These are phyloP conservation scores for Micractinium sp. DNA, from an alignment of 139 green algal species.

Conservation along the genomic window DNA sequence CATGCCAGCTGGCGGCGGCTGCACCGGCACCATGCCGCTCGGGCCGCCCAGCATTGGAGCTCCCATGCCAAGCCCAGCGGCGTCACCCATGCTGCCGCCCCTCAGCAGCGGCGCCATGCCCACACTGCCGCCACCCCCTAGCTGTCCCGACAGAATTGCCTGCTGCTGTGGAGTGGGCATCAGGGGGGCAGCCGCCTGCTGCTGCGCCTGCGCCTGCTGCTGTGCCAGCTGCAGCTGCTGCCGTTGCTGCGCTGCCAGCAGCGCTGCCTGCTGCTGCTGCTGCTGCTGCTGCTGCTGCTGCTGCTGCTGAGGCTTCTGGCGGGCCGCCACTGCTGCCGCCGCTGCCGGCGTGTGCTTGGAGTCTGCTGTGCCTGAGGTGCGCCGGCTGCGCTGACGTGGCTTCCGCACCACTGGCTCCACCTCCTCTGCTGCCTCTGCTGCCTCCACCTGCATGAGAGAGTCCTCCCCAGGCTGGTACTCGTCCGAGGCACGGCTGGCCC, in stretches of 20 bases:
- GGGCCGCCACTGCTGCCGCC: neutral
- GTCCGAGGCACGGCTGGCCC: neutral
- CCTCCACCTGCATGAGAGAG: neutral
- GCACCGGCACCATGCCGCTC: neutral
- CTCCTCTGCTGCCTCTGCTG: neutral
- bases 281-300: neutral
- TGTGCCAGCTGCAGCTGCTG: neutral
- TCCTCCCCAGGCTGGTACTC: constrained; percentile 23
- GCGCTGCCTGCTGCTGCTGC: neutral
- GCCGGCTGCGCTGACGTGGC: constrained; percentile 8
- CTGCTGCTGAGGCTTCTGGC: neutral
- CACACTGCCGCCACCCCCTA: neutral
- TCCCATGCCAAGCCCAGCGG: neutral
- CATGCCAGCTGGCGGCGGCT: constrained; percentile 11
- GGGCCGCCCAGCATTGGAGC: neutral
- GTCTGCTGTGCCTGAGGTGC: neutral
- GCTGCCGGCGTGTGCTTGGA: neutral
- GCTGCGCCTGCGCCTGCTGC: neutral
- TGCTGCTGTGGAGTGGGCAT: constrained; percentile 17
- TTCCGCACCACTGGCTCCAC: neutral
- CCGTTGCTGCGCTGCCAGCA: neutral
- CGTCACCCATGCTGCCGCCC: neutral
- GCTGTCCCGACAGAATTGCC: neutral
- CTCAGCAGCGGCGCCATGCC: neutral
- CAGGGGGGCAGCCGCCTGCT: neutral